Evolutionary conservation across 140 eudicot genomes (phyloP), one percentile per base, ranked within the genome.

Genomic region (Bidens hawaiensis): DNA sequence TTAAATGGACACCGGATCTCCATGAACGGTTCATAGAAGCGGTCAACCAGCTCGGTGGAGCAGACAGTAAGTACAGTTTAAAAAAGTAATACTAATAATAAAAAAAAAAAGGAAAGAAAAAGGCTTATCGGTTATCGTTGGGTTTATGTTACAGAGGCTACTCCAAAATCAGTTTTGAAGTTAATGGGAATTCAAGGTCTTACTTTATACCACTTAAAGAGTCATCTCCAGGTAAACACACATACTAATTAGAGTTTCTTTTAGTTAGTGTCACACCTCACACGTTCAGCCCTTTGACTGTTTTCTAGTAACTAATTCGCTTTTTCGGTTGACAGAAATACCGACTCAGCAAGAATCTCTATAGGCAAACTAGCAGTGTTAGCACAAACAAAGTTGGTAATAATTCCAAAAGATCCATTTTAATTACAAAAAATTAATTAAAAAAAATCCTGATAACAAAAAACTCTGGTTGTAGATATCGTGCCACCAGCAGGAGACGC

Each of bases 151-250:
- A 63, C 87, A 93, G 99, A 93, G 57, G 99, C 99, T 45, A 93
- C 99, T 60, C 99, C 99, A 23, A 93, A 93, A 78, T 82, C 99
- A 54, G 99, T 93, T 57, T 73, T 93, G 73, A 93, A 93, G 80
- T 86, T 88, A 28, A 93, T 93, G 99, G 99, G 99, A 56, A 85
- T 93, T 79, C 99, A 72, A 68, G 99, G 96, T 27, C 85, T 93
- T 24, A 93, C 99, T 11, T 77, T 93, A 48, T 93, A 93, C 82
- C 99, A 93, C 75, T 78, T 93, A 63, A 93, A 93, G 81, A 93
- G 99, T 67, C 99, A 93, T 72, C 99, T 93, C 67, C 99, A 93
- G 96, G 99, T 93, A 69, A 67, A 45, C 21, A 24, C 28, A 48
- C 18, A 65, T 65, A 54, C 54, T 71, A 30, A 64, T 47, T 34